phyloP scores from a whole-genome alignment of 2,329 filamentous ascomycete species.

The Chlorencoelia australis region DNA sequence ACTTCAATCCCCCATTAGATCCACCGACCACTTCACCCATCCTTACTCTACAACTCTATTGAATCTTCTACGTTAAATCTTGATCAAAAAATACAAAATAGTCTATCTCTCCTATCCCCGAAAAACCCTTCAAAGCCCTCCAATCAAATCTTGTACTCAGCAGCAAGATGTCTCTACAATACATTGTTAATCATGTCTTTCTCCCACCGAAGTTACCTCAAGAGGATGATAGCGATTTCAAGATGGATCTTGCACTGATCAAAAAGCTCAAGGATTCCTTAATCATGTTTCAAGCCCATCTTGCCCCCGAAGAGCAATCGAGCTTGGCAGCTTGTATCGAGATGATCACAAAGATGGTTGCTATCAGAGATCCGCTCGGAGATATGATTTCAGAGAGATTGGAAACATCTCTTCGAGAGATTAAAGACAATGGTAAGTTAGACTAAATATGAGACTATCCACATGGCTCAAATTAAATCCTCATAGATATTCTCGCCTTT shows the following conservation, averaged over 20 bases:
- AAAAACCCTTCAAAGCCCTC: no score
- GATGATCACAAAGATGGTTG: slow-evolving; percentile 1
- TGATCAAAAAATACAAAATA: no score
- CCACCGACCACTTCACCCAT: no score
- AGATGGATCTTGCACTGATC: slow-evolving; percentile 8
- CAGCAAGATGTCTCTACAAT: slow-evolving; percentile 12
- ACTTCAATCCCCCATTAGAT: no score
- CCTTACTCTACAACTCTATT: no score
- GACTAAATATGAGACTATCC: no score
- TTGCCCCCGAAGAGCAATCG: slow-evolving; percentile 1
- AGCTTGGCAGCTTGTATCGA: neutral
- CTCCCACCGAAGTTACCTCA: slow-evolving; percentile 39
- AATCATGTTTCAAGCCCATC: neutral
- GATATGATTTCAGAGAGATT: slow-evolving; percentile 3
- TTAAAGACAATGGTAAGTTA: slow-evolving; percentile 1
- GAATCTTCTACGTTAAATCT: no score
- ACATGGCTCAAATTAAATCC: neutral
- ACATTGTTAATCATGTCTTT: slow-evolving; percentile 37
- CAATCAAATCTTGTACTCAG: no score
- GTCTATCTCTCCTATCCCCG: no score
- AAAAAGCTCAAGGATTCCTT: slow-evolving; percentile 3
- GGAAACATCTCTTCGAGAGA: neutral
- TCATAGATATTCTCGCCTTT: slow-evolving; percentile 27
- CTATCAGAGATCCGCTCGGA: slow-evolving; percentile 6
- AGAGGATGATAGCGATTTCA: slow-evolving; percentile 18